Evolutionary conservation across 768 basidiomycete species (phyloP), one percentile per base, ranked within the genome.

Genomic region (Trametes sanguinea): DNA sequence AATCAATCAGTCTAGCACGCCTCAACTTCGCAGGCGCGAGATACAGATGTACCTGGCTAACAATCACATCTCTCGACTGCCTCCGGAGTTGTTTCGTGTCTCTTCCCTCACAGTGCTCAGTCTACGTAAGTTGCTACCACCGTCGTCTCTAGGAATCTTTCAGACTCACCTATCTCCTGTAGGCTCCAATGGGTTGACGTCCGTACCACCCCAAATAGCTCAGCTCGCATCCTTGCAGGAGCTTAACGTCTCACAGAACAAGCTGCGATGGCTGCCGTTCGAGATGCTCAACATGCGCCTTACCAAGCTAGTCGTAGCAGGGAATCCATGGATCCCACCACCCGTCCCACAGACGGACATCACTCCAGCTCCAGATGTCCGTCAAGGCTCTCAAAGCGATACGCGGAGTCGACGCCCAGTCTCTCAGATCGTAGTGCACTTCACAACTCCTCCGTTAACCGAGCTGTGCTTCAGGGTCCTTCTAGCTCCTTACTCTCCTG

Each of bases 251-350:
- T 77, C 86, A 0, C 77, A 79, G 55, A 92, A 92, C 70, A 71
- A 74, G 35, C 73, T 91, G 2, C 67, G 70, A 57, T 88, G 81
- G 70, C 72, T 92, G 0, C 90, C 90, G 13, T 80, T 85, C 6
- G 88, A 91, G 68, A 80, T 91, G 69, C 71, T 80, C n/a, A 69
- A 74, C 33, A 84, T 89, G 82, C 76, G 70, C n/a, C 75, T 90
- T 1, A 68, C 69, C 17, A 76, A 69, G 8, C 74, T 90, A 5
- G 64, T 69, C 17, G 68, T 90, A 2, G 71, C 82, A 42, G 85
- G 84, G 0, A 92, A 92, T 64, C 88, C 82, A 0, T 91, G 89
- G 72, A 62, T 83, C 3, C 76, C 76, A 6, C 60, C 76, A 11
- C 43, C 54, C 9, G 10, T 22, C 17, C 8, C 11, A 13, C 43